These are phyloP conservation scores for Ceratonia siliqua DNA, from an alignment of 306 rosid genomes.

Conservation along the genomic window DNA sequence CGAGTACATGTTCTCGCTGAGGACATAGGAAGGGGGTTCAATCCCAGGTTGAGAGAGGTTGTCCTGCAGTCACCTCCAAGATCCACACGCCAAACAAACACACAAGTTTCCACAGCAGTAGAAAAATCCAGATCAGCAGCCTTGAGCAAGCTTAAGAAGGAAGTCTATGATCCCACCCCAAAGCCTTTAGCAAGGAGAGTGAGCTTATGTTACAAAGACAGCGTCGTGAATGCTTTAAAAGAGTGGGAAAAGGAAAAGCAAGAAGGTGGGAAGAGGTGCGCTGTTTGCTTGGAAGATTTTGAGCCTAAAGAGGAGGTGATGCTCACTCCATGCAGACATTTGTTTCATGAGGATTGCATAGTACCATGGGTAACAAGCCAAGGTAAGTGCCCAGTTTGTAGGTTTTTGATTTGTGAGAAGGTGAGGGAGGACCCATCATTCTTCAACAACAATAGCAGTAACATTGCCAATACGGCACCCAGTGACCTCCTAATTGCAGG, in stretches of 20 bases:
- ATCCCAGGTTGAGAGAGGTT: slow-evolving; percentile 22
- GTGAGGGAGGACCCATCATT: slow-evolving; percentile 28
- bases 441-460: slow-evolving; percentile 1
- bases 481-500: slow-evolving; percentile 21
- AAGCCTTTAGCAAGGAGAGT: slow-evolving; percentile 31
- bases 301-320: slow-evolving; percentile 64
- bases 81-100: slow-evolving; percentile 11
- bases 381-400: slow-evolving; percentile 80
- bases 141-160: slow-evolving; percentile 47
- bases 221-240: neutral
- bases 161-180: slow-evolving; percentile 37
- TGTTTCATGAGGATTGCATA: slow-evolving; percentile 89
- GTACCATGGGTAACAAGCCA: slow-evolving; percentile 73
- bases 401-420: slow-evolving; percentile 51
- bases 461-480: slow-evolving; percentile 19
- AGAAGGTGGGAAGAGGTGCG: slow-evolving; percentile 63
- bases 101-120: neutral
- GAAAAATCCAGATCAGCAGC: slow-evolving; percentile 40
- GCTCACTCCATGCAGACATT: slow-evolving; percentile 82
- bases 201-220: slow-evolving; percentile 50
- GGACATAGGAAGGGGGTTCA: neutral
- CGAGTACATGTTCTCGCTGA: neutral
- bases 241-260: slow-evolving; percentile 20
- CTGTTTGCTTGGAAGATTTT: slow-evolving; percentile 83
- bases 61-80: slow-evolving; percentile 19